Conservation (phyloP, 176 grass and related monocot species). For the Aechmea fasciata region DNA sequence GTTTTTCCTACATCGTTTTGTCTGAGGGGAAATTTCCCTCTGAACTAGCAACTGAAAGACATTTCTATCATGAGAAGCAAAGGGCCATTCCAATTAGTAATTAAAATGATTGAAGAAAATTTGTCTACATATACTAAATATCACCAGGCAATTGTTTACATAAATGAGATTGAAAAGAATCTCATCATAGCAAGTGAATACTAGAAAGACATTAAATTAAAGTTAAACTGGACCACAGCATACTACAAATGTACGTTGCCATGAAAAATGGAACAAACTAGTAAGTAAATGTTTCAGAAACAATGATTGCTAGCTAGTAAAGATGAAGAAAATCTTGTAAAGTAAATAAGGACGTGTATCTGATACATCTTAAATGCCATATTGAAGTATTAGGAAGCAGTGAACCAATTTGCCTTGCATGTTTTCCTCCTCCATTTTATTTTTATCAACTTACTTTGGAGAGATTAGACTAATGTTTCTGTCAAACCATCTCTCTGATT, state of each 20-base stretch:
- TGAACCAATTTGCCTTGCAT: too few species aligned
- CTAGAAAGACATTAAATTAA: background rate
- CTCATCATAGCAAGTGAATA: background rate
- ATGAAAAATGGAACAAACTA: too few species aligned
- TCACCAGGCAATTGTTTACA: background rate
- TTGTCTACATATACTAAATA: background rate
- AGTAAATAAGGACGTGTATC: too few species aligned
- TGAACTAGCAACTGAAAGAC: slow-evolving; percentile 69
- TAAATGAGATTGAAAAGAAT: background rate
- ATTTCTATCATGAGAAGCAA: slow-evolving; percentile 42
- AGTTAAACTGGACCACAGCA: too few species aligned
- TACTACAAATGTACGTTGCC: too few species aligned
- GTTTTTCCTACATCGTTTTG: slow-evolving; percentile 64
- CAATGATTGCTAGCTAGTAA: too few species aligned
- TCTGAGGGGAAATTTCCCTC: slow-evolving; percentile 73
- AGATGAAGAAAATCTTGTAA: too few species aligned
- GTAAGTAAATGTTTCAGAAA: too few species aligned
- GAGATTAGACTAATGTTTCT: background rate
- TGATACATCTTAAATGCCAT: too few species aligned
- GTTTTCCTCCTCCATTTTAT: too few species aligned
- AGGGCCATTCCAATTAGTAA: slow-evolving; percentile 1
- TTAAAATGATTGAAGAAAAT: background rate
- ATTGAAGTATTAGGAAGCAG: too few species aligned
- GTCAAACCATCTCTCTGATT: background rate
- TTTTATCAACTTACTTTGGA: background rate